phyloP scores from a whole-genome alignment of 2,329 filamentous ascomycete species.

The Penicillium sp. region DNA sequence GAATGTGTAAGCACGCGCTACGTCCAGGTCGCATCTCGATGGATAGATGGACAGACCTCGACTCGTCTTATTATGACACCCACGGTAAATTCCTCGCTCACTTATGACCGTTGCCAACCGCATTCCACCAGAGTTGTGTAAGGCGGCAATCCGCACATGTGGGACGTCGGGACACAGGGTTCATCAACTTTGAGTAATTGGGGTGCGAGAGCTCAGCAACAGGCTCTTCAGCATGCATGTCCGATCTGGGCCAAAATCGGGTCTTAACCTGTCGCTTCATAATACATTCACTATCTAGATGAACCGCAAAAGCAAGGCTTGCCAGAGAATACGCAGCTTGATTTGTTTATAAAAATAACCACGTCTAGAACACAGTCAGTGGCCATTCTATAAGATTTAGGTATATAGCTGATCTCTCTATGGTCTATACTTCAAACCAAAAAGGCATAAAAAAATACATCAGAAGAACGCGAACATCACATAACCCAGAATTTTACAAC shows the following conservation, averaged over 20 bases:
- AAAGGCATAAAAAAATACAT: conserved; percentile 2
- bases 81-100: no score
- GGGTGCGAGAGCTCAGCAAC: not conserved
- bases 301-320: not conserved
- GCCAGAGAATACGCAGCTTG: not conserved
- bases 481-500: conserved; percentile 27
- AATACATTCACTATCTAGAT: not conserved
- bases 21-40: no score
- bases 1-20: no score
- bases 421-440: not conserved
- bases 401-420: conserved; percentile 6
- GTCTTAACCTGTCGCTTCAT: not conserved
- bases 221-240: no score
- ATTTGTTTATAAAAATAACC: not conserved
- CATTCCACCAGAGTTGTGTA: not conserved
- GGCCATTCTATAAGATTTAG: conserved; percentile 6
- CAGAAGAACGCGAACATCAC: conserved; percentile 5
- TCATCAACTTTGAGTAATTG: not conserved
- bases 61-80: no score
- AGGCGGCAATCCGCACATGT: not conserved
- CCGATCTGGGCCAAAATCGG: not conserved
- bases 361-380: not conserved
- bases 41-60: no score
- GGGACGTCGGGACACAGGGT: not conserved
- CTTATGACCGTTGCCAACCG: no score